A percentile compares a stretch with the other conserved stretches of the same genome.
phyloP scores from a whole-genome alignment of 1,139 yeast species.

The Magnusiomyces fungicola region DNA sequence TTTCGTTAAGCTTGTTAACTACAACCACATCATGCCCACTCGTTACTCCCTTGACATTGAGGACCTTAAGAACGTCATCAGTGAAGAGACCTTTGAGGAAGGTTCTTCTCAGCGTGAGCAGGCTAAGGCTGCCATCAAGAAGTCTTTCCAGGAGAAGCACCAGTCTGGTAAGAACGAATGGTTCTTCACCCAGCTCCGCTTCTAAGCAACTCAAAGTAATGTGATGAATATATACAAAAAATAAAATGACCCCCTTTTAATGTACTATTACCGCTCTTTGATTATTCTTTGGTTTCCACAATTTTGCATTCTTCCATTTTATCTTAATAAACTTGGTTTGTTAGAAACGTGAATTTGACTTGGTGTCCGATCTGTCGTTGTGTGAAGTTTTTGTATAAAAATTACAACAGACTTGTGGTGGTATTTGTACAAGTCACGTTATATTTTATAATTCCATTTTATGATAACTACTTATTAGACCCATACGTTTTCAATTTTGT shows the following conservation, averaged over 20 bases:
- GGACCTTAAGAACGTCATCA: conserved; percentile 83
- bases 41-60: conserved; percentile 98
- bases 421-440: too few species aligned
- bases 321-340: too few species aligned
- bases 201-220: conserved; percentile 44
- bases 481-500: too few species aligned
- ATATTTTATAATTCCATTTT: too few species aligned
- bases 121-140: conserved; percentile 98
- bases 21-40: conserved; percentile 99
- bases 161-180: conserved; percentile 99
- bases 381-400: too few species aligned
- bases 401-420: too few species aligned
- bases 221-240: background rate
- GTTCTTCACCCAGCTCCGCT: conserved; percentile 99
- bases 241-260: conserved; percentile 1
- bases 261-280: background rate
- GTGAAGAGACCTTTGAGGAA: conserved; percentile 93
- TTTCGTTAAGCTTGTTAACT: conserved; percentile 97
- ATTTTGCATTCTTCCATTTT: too few species aligned
- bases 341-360: too few species aligned
- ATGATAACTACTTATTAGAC: too few species aligned
- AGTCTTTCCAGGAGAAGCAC: conserved; percentile 99
- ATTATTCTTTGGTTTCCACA: background rate
- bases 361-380: too few species aligned
- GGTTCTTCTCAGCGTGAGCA: conserved; percentile 94